Evolutionary conservation across 768 basidiomycete genomes (phyloP).

Genomic region (Strobilomyces confusus): DNA sequence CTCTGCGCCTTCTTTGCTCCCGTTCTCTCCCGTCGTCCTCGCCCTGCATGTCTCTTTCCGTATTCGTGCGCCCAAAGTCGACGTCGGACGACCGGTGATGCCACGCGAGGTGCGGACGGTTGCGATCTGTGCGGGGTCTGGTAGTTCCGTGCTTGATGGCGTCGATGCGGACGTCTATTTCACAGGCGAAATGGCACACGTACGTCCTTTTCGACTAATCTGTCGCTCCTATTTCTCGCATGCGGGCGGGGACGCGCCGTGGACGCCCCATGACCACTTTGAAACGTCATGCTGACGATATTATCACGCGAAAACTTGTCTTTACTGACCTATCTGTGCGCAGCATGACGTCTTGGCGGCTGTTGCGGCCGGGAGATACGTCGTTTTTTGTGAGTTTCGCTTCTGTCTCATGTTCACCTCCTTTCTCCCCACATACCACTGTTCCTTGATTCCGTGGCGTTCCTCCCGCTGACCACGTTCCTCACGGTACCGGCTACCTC

Average conservation of each 20-base stretch:
- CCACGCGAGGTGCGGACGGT: constrained; percentile 48
- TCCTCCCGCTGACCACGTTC: constrained; percentile 5
- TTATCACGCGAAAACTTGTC: not conserved
- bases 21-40: constrained; percentile 13
- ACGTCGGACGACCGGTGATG: constrained; percentile 54
- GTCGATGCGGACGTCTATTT: constrained; percentile 81
- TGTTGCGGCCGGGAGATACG: constrained; percentile 68
- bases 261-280: not conserved
- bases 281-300: constrained; percentile 12
- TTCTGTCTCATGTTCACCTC: not conserved
- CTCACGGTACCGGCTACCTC: constrained; percentile 15
- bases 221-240: not conserved
- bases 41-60: constrained; percentile 7
- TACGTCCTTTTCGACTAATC: constrained; percentile 36
- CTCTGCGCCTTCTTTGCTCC: constrained; percentile 10
- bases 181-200: constrained; percentile 92
- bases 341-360: constrained; percentile 88
- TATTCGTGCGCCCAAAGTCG: constrained; percentile 41
- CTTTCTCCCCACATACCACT: not conserved
- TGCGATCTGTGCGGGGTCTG: constrained; percentile 91
- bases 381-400: constrained; percentile 71
- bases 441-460: constrained; percentile 12
- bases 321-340: constrained; percentile 4
- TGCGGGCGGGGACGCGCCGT: not conserved
- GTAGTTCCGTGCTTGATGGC: constrained; percentile 70